phyloP scores from a whole-genome alignment of 2,329 filamentous ascomycete species.

The Mollisiaceae sp. region DNA sequence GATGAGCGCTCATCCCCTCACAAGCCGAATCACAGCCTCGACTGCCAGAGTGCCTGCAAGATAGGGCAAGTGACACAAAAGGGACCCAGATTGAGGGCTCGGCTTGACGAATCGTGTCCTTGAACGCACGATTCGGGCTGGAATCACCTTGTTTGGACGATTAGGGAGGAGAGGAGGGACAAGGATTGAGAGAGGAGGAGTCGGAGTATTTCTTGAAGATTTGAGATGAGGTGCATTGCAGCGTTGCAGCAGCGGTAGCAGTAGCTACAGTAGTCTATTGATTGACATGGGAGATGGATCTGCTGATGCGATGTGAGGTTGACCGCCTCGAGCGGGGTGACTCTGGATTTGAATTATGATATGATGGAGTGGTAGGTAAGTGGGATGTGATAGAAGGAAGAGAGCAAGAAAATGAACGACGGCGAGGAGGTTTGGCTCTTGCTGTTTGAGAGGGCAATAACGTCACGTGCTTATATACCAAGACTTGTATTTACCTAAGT shows the following conservation, averaged over 20 bases:
- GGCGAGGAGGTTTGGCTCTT: not conserved
- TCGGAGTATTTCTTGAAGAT: not conserved
- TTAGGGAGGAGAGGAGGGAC: not conserved
- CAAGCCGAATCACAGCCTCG: not conserved
- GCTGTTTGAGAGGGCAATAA: not conserved
- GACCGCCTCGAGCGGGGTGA: not conserved
- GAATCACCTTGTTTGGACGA: not conserved
- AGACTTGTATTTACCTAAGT: not conserved
- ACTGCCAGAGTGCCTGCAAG: not conserved
- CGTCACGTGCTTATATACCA: not conserved
- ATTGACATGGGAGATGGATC: not conserved
- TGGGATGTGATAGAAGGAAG: not conserved
- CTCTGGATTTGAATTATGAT: not conserved
- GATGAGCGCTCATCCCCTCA: not conserved
- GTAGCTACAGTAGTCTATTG: not conserved
- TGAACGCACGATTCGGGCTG: not conserved
- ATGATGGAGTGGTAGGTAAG: not conserved
- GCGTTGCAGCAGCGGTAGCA: not conserved
- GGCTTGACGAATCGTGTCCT: not conserved
- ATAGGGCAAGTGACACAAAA: constrained; percentile 2
- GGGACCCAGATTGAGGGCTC: not conserved
- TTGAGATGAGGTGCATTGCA: not conserved
- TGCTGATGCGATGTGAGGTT: not conserved
- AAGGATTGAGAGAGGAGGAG: not conserved
- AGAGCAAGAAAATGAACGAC: not conserved